Evolutionary conservation across 176 grass and related monocot genomes (phyloP), one percentile per base, ranked within the genome.

Genomic region (Eragrostis curvula): DNA sequence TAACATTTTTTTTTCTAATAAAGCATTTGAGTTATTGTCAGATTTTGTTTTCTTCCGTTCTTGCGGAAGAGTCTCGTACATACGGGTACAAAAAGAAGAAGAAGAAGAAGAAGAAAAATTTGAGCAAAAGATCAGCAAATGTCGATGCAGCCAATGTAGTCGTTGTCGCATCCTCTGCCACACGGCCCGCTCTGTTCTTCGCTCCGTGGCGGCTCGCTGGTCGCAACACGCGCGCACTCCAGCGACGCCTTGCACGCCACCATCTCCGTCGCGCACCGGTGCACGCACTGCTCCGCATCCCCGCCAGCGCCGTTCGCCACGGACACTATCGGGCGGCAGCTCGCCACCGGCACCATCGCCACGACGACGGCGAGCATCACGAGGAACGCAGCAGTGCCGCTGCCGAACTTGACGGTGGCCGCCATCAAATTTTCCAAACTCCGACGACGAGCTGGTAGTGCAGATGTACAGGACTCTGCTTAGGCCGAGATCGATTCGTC

Each of bases 131-230:
- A 15, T 65, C 58, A 81, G 48, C 85, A 87, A 43, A 62, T 53
- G 71, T 82, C 42, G 43, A 81, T 62, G 85, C 71, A 81, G 12
- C 71, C 79, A 29, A 61, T 29, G 51, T 70, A 81, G 62, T 87
- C 85, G 63, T 2, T 42, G 7, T 69, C 24, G 63, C 85, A 81
- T 9, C 62, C 78, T 74, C 44, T 1, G 73, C 57, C 60, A 76
- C 84, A 80, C 62, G 12, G 59, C 6, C 16, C 45, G n/a, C 48
- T 42, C 64, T 14, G 43, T 27, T 59, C 21, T 3, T 49, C 9
- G 13, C 18, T 43, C 6, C 15, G 28, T 65, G 7, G 57, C 56
- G 2, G 2, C 58, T 17, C 74, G 15, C 9, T 18, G 21, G 44
- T 4, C 5, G 15, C 20, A 32, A 28, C 56, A 29, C 23, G 41